Evolutionary conservation across 116 monocot genomes (phyloP), one percentile per base, ranked within the genome.

Genomic region (Dioscorea cayenensis): DNA sequence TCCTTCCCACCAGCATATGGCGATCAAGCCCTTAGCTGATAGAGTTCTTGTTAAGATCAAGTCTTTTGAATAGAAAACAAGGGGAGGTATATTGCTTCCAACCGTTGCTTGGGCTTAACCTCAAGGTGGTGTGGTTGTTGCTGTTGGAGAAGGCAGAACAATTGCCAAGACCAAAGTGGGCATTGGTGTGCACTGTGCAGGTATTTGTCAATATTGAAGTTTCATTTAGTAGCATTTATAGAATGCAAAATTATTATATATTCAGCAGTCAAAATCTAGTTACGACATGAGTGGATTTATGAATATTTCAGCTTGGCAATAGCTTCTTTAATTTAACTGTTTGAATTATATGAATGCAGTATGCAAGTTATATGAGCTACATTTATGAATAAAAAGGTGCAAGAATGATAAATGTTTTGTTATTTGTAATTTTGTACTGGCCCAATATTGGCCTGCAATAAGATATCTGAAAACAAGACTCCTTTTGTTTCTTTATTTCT

Each of bases 101-200:
- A 66, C 77, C 9, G 32, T 71, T 71, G 77, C 84, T 63, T 77
- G 80, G 58, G 71, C 84, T 29, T 80, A 80, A 63, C 77, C 84
- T 22, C 84, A 84, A 60, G 74, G 76, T 5, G 84, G 84, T 64
- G 84, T 77, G 63, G 84, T 84, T 63, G 77, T 80, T 80, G 76
- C 73, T 25, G 36, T 84, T 59, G 84, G 80, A 61, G 77, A 84
- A 5, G 84, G 84, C 67, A 77, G 77, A 72, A 79, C 71, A 38
- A 49, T 84, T 64, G 80, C 80, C 22, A 66, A 80, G 36, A 77
- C 69, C 58, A 84, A 84, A 75, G 69, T 84, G 11, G 84, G 72
- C 17, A 75, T 75, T 32, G 59, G 74, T 63, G 67, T 84, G 29
- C 50, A 77, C n/a, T n/a, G n/a, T n/a, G n/a, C n/a, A n/a, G 80